Conservation (phyloP, 768 basidiomycete species). For the Coprinopsis sp. region DNA sequence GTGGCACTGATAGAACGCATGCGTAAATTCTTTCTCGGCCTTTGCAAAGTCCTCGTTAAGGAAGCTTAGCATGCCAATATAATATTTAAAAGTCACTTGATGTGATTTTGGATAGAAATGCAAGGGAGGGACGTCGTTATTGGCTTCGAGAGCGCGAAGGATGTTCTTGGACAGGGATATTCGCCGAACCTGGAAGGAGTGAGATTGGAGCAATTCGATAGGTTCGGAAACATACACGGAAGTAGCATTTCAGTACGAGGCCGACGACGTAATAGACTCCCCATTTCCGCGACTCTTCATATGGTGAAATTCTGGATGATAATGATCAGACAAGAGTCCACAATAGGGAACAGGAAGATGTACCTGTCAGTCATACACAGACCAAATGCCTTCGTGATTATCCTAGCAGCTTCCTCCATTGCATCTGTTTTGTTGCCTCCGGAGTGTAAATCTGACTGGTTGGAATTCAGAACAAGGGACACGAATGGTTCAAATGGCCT, state of each 20-base stretch:
- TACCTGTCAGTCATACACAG: constrained; percentile 78
- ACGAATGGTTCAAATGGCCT: constrained; percentile 9
- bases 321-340: not conserved
- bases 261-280: constrained; percentile 91
- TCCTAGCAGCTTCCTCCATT: constrained; percentile 85
- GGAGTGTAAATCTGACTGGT: constrained; percentile 59
- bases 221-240: constrained; percentile 56
- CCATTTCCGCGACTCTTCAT: constrained; percentile 79
- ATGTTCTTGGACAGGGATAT: constrained; percentile 92
- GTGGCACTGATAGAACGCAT: constrained; percentile 85
- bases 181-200: constrained; percentile 63
- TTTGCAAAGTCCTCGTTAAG: constrained; percentile 88
- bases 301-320: constrained; percentile 54
- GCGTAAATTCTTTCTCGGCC: constrained; percentile 81
- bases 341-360: not conserved
- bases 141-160: constrained; percentile 81
- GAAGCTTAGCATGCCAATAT: constrained; percentile 92
- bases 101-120: constrained; percentile 75
- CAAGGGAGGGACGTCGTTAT: constrained; percentile 79
- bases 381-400: constrained; percentile 86
- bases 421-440: constrained; percentile 52
- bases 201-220: constrained; percentile 1
- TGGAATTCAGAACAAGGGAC: not conserved
- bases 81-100: constrained; percentile 93
- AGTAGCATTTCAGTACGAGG: constrained; percentile 90